Percentiles rank a stretch among this genome's conserved stretches.
Conservation (phyloP, 371 early-diverging fungal species). For the Rhizomucor miehei region DNA sequence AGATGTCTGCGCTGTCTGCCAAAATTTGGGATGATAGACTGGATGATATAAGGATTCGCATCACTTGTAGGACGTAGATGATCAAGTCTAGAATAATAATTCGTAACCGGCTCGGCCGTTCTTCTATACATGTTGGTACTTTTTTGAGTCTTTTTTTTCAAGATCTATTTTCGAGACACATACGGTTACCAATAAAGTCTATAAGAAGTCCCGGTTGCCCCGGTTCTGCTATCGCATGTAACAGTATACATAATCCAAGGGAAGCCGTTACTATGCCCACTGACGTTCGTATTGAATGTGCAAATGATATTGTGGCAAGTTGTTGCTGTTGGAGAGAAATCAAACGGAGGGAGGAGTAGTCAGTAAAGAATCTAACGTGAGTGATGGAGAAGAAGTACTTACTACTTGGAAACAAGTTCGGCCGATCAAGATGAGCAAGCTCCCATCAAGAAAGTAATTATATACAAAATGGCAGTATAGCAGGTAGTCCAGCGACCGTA, state of each 20-base stretch:
- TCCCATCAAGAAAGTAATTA: constrained; percentile 41
- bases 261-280: constrained; percentile 25
- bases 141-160: neutral
- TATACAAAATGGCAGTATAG: constrained; percentile 42
- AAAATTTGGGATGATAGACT: constrained; percentile 31
- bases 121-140: constrained; percentile 16
- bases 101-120: constrained; percentile 25
- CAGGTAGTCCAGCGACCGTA: constrained; percentile 40
- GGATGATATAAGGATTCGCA: constrained; percentile 38
- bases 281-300: constrained; percentile 33
- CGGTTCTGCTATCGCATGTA: constrained; percentile 34
- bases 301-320: constrained; percentile 27
- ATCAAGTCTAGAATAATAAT: constrained; percentile 28
- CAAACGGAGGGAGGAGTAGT: neutral
- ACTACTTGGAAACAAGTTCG: constrained; percentile 39
- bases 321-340: constrained; percentile 20
- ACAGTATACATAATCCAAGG: constrained; percentile 25
- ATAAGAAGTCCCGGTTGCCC: constrained; percentile 44
- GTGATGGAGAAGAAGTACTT: neutral
- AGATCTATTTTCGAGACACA: neutral
- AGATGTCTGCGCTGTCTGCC: constrained; percentile 12
- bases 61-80: constrained; percentile 30
- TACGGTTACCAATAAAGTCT: constrained; percentile 47
- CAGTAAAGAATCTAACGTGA: neutral
- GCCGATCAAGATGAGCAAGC: constrained; percentile 31